A percentile compares a stretch with the other conserved stretches of the same genome.
phyloP scores from a whole-genome alignment of 495 filamentous ascomycete species.

The Podospora pseudoanserina region DNA sequence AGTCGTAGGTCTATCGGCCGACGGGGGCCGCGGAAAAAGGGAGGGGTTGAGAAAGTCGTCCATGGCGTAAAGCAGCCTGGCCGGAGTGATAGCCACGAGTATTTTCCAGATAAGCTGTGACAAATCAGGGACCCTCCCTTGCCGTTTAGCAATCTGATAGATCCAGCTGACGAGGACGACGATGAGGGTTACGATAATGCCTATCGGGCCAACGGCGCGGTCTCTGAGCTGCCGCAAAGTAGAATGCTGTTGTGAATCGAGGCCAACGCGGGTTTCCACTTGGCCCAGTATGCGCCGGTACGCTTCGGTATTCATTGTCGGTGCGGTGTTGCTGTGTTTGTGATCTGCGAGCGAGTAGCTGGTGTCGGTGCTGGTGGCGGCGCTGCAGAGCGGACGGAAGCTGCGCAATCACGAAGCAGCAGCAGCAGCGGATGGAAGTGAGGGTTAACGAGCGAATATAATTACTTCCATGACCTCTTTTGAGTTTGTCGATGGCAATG shows the following conservation, averaged over 20 bases:
- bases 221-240: slow-evolving; percentile 25
- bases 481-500: not conserved
- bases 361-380: not conserved
- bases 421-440: not conserved
- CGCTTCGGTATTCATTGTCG: slow-evolving; percentile 29
- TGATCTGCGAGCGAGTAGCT: not conserved
- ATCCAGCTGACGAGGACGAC: slow-evolving; percentile 37
- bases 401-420: slow-evolving; percentile 4
- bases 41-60: slow-evolving; percentile 47
- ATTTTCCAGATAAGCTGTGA: slow-evolving; percentile 58
- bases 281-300: slow-evolving; percentile 26
- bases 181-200: slow-evolving; percentile 38
- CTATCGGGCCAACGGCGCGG: slow-evolving; percentile 31
- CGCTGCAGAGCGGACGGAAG: not conserved
- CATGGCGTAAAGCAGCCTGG: slow-evolving; percentile 55
- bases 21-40: slow-evolving; percentile 28
- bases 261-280: slow-evolving; percentile 24
- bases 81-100: slow-evolving; percentile 59
- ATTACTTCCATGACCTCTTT: not conserved
- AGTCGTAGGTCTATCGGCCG: slow-evolving; percentile 25
- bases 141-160: slow-evolving; percentile 39
- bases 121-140: slow-evolving; percentile 21
- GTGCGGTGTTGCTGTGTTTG: not conserved
- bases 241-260: slow-evolving; percentile 21
- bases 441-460: not conserved